Percentiles rank a stretch among this genome's conserved stretches.
Conservation (phyloP, 2,329 filamentous ascomycete genomes). For the Ceratocystis cacaofunesta region DNA sequence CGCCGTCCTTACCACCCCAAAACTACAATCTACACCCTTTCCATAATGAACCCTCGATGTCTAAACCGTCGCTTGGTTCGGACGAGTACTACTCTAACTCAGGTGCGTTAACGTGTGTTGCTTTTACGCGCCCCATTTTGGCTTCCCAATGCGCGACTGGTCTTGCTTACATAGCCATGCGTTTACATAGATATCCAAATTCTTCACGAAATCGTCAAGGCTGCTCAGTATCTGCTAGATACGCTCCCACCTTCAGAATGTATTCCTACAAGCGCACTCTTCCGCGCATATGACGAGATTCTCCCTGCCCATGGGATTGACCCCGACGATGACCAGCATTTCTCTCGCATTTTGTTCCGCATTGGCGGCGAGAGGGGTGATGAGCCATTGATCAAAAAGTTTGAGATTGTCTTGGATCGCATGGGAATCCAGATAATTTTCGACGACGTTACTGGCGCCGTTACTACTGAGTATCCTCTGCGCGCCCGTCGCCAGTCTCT, state of each 20-base stretch:
- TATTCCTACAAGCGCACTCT: constrained; percentile 61
- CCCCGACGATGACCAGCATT: constrained; percentile 57
- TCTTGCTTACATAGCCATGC: constrained; percentile 17
- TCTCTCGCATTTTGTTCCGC: constrained; percentile 64
- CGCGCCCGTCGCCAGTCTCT: constrained; percentile 11
- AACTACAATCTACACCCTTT: background rate
- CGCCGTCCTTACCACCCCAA: background rate
- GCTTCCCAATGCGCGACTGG: background rate
- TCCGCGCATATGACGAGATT: constrained; percentile 63
- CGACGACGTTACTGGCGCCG: constrained; percentile 21
- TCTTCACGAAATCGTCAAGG: constrained; percentile 59
- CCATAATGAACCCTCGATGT: constrained; percentile 14
- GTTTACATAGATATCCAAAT: constrained; percentile 52
- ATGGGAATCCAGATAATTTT: constrained; percentile 61
- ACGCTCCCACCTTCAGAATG: constrained; percentile 43
- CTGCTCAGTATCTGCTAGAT: constrained; percentile 50
- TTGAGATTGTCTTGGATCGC: constrained; percentile 49
- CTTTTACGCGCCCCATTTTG: background rate
- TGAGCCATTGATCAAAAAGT: constrained; percentile 49
- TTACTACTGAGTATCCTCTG: constrained; percentile 15
- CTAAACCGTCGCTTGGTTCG: constrained; percentile 19
- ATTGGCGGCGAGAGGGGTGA: constrained; percentile 51
- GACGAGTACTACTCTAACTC: constrained; percentile 44
- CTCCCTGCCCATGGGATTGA: constrained; percentile 56
- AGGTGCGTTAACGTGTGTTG: constrained; percentile 28